These are phyloP conservation scores for Suillus subluteus DNA, from an alignment of 768 basidiomycete genomes.

Conservation along the genomic window DNA sequence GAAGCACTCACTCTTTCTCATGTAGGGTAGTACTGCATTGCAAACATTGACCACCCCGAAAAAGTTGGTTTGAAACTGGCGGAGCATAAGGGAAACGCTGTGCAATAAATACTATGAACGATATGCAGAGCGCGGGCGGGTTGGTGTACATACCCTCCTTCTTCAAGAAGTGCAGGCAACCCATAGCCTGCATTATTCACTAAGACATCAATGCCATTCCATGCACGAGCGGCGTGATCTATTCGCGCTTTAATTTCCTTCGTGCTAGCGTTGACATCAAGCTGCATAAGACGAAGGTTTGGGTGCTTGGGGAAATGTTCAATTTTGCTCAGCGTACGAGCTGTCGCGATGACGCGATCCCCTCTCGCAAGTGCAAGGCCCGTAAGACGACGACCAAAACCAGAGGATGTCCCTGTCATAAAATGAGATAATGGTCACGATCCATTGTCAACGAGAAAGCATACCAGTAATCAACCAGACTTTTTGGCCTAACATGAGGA, in stretches of 20 bases:
- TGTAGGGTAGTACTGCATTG: slow-evolving; percentile 46
- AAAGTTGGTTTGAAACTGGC: slow-evolving; percentile 37
- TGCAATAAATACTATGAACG: not conserved
- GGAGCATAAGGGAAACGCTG: not conserved
- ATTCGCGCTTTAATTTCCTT: slow-evolving; percentile 35
- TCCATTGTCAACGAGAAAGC: slow-evolving; percentile 8
- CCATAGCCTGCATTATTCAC: slow-evolving; percentile 55
- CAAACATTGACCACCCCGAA: slow-evolving; percentile 48
- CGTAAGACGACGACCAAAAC: slow-evolving; percentile 45
- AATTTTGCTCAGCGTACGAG: slow-evolving; percentile 40
- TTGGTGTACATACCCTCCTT: slow-evolving; percentile 41
- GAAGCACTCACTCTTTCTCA: slow-evolving; percentile 35
- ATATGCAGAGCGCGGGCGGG: not conserved
- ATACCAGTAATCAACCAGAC: slow-evolving; percentile 42
- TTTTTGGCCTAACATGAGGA: slow-evolving; percentile 4
- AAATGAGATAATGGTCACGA: not conserved
- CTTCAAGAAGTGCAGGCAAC: slow-evolving; percentile 44
- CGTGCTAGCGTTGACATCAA: slow-evolving; percentile 42
- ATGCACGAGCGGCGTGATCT: slow-evolving; percentile 37
- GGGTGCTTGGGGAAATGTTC: slow-evolving; percentile 22
- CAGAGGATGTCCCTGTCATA: slow-evolving; percentile 35
- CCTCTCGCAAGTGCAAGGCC: slow-evolving; percentile 45
- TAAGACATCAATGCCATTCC: slow-evolving; percentile 40
- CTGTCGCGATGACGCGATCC: slow-evolving; percentile 55
- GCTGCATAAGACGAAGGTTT: slow-evolving; percentile 34